phyloP scores from a whole-genome alignment of 495 filamentous ascomycete genomes.

The Parathielavia hyrcaniae region DNA sequence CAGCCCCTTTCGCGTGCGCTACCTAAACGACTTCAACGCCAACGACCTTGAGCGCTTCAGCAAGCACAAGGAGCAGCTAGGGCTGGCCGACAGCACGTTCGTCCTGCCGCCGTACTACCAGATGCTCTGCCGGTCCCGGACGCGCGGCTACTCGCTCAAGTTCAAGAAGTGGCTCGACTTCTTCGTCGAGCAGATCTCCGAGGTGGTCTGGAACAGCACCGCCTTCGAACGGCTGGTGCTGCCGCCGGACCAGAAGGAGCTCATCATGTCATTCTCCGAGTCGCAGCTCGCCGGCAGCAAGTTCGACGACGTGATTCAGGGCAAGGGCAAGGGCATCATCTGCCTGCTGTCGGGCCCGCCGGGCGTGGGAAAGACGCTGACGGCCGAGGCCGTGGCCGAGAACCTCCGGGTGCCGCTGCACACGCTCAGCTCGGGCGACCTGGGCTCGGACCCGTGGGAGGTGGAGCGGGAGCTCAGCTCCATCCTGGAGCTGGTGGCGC shows the following conservation, averaged over 20 bases:
- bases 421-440: slow-evolving; percentile 50
- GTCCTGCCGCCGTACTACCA: slow-evolving; percentile 38
- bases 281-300: slow-evolving; percentile 43
- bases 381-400: slow-evolving; percentile 52
- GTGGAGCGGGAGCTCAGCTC: slow-evolving; percentile 47
- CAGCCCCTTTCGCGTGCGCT: slow-evolving; percentile 26
- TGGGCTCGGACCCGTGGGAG: slow-evolving; percentile 44
- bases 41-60: slow-evolving; percentile 28
- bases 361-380: slow-evolving; percentile 55
- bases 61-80: slow-evolving; percentile 22
- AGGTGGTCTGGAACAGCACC: slow-evolving; percentile 47
- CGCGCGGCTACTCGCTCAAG: slow-evolving; percentile 42
- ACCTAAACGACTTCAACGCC: slow-evolving; percentile 29
- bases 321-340: slow-evolving; percentile 57
- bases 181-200: slow-evolving; percentile 31
- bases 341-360: slow-evolving; percentile 53
- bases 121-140: slow-evolving; percentile 36
- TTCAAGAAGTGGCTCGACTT: slow-evolving; percentile 43
- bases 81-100: slow-evolving; percentile 18
- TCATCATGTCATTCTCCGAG: slow-evolving; percentile 49
- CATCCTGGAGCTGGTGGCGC: slow-evolving; percentile 46
- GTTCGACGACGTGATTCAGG: slow-evolving; percentile 56
- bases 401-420: slow-evolving; percentile 47
- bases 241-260: slow-evolving; percentile 45
- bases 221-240: slow-evolving; percentile 55